Base-by-base conservation (phyloP, 805 yeast genomes). In the Candida adriatica region DNA sequence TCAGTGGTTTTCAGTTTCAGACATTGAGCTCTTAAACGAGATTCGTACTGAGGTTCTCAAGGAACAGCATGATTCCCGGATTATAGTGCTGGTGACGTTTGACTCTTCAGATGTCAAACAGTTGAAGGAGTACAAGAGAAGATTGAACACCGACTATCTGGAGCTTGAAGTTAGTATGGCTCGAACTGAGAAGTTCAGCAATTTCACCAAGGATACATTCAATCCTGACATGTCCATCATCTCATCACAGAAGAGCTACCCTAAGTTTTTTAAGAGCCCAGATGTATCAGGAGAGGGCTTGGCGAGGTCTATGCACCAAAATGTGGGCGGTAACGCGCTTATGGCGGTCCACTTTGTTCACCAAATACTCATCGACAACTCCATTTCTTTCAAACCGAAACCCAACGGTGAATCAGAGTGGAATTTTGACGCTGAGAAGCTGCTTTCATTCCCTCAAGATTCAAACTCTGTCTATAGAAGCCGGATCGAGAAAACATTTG, bases 1-100 rank as follows among this genome's bases (percentile, higher is more conserved):
- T 16, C 70, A 69, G 32, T 62, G 66, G 61, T 58, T 66, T 34
- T 53, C 70, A 7, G 33, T 39, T 3, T 36, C 50, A 5, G 59
- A 54, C 22, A 32, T 55, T 25, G 46, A 53, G 10, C 46, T 53
- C 10, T 27, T 55, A 20, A 45, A 48, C 18, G 49, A 49, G 9
- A 49, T 54, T n/a, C 45, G 53, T 8, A 30, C 35, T 11, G 51
- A 50, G 25, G 50, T 53, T 16, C 26, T 40, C 13, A 45, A 43
- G 14, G 43, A 41, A n/a, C 49, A 41, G 6, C 29, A 41, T 6
- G 36, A 47, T 5, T 51, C 55, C 11, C 43, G 43, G 13, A 42
- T 55, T 14, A 46, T 53, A 6, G 38, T 53, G 11, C 44, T 53
- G 5, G 51, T 52, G 4, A 45, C 55, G 6, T 42, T 45, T 18